Evolutionary conservation across 352 stramenopile species (phyloP), one percentile per base, ranked within the genome.

Genomic region (Elongisporangium anandrum): DNA sequence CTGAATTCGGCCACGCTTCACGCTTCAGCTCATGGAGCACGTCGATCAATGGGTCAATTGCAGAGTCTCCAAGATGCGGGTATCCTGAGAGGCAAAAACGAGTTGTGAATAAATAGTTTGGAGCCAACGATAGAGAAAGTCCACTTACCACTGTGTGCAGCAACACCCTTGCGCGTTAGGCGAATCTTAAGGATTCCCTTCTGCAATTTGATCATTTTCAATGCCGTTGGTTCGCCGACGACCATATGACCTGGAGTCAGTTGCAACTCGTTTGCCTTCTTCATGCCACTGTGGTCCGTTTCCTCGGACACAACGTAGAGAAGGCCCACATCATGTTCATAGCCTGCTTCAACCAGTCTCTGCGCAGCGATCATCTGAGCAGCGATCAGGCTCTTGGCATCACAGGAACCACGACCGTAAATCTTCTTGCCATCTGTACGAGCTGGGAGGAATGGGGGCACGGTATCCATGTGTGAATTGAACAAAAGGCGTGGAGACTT

Each of bases 381-480:
- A 20, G 85, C 85, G 53, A 95, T 73, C 54, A 94, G 62, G 41
- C 86, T 84, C 71, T 95, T 95, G 41, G 86, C 88, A 51, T 95
- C 86, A 22, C 86, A 95, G 2, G 86, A 84, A 20, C 86, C 86
- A 51, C 86, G 81, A n/a, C 86, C 86, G 50, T 85, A 87, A 4
- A 91, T 70, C 57, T 80, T 91, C 47, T 73, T 74, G 22, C 71
- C 80, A 24, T 91, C 79, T 4, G 79, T 84, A 15, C 81, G 79
- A 45, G 81, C 77, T 52, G 77, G 81, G 12, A 91, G 68, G 50
- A 85, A 88, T 20, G 78, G 79, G 34, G 82, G 76, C 38, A 94
- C 86, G 6, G 86, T 95, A 63, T 95, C 86, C 71, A 93, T 94
- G 65, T 95, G 84, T 26, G 81, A 92, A 68, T 95, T 95, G 64